These are phyloP conservation scores for Irpex sp. DNA, from an alignment of 1,284 basidiomycete species.

Conservation along the genomic window DNA sequence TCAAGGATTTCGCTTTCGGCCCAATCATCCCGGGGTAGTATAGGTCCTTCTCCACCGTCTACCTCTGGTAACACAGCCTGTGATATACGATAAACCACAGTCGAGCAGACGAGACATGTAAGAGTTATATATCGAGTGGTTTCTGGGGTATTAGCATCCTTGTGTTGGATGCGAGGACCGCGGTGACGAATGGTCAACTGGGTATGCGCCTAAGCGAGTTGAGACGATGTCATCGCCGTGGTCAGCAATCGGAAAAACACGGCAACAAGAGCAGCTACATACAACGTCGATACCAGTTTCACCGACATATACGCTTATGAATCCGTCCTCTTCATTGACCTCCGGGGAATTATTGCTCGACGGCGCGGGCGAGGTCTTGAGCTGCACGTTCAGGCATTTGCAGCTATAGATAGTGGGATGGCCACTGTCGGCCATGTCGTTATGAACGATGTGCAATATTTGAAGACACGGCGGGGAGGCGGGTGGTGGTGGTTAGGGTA, in stretches of 20 bases:
- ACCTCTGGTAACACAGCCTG: conserved; percentile 56
- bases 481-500: conserved; percentile 1
- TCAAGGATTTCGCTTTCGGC: conserved; percentile 68
- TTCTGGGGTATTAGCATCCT: conserved; percentile 37
- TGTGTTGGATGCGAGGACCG: conserved; percentile 43
- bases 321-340: conserved; percentile 39
- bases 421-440: conserved; percentile 27
- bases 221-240: not conserved
- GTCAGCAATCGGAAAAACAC: conserved; percentile 12
- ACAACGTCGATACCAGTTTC: conserved; percentile 68
- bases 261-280: conserved; percentile 22
- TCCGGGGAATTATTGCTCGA: conserved; percentile 12
- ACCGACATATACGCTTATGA: conserved; percentile 56
- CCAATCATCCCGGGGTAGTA: conserved; percentile 72
- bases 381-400: conserved; percentile 68
- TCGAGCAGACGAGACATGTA: conserved; percentile 67
- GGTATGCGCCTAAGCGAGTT: conserved; percentile 50
- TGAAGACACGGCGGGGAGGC: not conserved
- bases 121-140: conserved; percentile 59
- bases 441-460: not conserved
- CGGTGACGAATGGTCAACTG: conserved; percentile 67
- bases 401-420: conserved; percentile 43
- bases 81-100: conserved; percentile 64
- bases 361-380: conserved; percentile 29
- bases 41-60: conserved; percentile 61